Base-by-base conservation (phyloP, 1,284 basidiomycete genomes). In the Ceratobasidium sp. region DNA sequence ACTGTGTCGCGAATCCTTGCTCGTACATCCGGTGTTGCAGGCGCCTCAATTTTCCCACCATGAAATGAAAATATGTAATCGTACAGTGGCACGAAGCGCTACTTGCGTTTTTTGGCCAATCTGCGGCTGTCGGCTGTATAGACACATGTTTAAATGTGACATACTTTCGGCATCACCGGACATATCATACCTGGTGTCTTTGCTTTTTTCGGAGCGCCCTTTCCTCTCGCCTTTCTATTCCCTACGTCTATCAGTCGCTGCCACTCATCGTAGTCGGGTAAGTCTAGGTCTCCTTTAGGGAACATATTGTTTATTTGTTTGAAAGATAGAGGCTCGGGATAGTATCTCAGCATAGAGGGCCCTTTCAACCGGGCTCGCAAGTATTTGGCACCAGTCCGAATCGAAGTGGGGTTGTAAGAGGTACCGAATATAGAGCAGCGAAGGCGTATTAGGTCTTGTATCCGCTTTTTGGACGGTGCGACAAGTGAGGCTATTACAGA, bases 361-460 rank as follows among this genome's bases (percentile, higher is more conserved):
- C 95, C 95, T 1, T 91, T 90, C 49, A 97, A 89, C 7, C 92
- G 89, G 40, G 89, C 87, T 55, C 92, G 91, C 67, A 97, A 90
- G 86, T 96, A 94, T 85, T 97, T 97, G 26, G 94, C 91, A 46
- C 95, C 95, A 0, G 93, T 95, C 39, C 95, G 92, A 7, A 90
- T 84, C 58, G 90, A 91, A 4, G 89, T 89, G 0, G 95, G 95
- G 85, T 97, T 97, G 85, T 93, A 95, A 2, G 92, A 88, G 5
- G 95, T 96, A 84, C 95, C 90, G 84, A 97, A 97, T 77, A 97
- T 90, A 40, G 88, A 84, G 83, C 90, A 92, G 73, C 92, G 91
- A 9, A 92, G 86, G 64, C 88, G 88, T 0, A 84, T 88, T 64
- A 95, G 86, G 9, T 89, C 87, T 51, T 87, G 86, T 39, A 93